Evolutionary conservation across 2,329 filamentous ascomycete genomes (phyloP).

Genomic region (Phyllosticta citrichinensis): DNA sequence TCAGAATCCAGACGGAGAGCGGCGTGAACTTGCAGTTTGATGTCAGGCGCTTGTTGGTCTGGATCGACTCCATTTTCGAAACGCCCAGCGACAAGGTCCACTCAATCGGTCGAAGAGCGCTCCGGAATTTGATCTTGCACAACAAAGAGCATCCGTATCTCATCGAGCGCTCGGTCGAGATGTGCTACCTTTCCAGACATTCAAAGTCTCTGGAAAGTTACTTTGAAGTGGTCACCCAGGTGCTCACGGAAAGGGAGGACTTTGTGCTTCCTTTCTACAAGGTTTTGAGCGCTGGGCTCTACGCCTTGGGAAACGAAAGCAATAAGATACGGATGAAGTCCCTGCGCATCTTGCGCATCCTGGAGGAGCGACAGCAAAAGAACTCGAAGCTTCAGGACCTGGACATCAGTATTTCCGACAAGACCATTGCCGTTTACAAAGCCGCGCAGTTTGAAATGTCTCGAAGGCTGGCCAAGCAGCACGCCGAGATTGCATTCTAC

Average conservation of each 20-base stretch:
- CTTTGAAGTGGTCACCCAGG: constrained; percentile 82
- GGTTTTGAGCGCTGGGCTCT: constrained; percentile 75
- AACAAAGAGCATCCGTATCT: constrained; percentile 81
- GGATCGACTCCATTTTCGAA: constrained; percentile 93
- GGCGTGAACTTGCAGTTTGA: constrained; percentile 86
- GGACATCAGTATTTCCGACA: constrained; percentile 96
- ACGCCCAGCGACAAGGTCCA: constrained; percentile 88
- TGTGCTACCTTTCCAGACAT: constrained; percentile 75
- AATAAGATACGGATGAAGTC: constrained; percentile 85
- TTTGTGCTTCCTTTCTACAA: constrained; percentile 86
- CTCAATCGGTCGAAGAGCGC: constrained; percentile 73
- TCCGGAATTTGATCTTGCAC: constrained; percentile 82
- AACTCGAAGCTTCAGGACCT: constrained; percentile 93
- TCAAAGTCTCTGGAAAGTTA: constrained; percentile 88
- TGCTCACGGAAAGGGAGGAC: constrained; percentile 72
- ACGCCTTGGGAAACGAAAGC: constrained; percentile 85
- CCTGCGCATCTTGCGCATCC: constrained; percentile 63
- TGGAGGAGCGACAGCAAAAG: constrained; percentile 75
- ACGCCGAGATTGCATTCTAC: constrained; percentile 80
- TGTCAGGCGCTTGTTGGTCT: constrained; percentile 80
- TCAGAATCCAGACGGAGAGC: constrained; percentile 80
- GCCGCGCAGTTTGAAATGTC: constrained; percentile 95
- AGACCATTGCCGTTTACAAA: constrained; percentile 97
- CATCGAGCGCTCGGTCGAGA: constrained; percentile 79
- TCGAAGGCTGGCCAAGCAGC: constrained; percentile 75